Conservation (phyloP, 768 basidiomycete genomes). For the Lactarius trivialis region DNA sequence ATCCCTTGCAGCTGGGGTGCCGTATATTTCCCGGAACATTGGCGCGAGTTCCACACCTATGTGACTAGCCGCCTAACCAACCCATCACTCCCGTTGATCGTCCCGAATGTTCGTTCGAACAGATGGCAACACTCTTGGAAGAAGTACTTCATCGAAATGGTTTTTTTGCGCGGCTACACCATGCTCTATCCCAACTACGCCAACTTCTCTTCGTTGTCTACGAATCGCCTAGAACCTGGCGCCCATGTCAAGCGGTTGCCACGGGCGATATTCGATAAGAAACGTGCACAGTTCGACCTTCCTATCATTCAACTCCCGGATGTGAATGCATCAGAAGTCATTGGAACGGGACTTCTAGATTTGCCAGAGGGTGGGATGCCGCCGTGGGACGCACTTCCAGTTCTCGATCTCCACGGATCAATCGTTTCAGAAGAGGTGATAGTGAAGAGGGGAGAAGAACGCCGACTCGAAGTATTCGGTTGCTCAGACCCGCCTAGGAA, state of each 20-base stretch:
- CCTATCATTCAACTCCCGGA: conserved; percentile 56
- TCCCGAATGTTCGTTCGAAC: conserved; percentile 75
- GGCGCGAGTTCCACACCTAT: conserved; percentile 82
- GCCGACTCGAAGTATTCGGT: conserved; percentile 25
- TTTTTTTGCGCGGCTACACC: conserved; percentile 71
- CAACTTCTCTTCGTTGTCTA: conserved; percentile 68
- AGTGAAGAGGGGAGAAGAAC: conserved; percentile 29
- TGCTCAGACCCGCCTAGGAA: conserved; percentile 17
- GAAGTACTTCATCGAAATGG: conserved; percentile 82
- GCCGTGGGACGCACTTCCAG: conserved; percentile 48
- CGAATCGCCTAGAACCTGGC: conserved; percentile 85
- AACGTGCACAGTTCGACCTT: conserved; percentile 56
- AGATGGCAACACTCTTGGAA: conserved; percentile 82
- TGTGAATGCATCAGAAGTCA: conserved; percentile 23
- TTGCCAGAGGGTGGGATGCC: conserved; percentile 54
- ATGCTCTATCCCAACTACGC: conserved; percentile 88
- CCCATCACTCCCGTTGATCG: conserved; percentile 41
- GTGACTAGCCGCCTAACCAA: conserved; percentile 56
- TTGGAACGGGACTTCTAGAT: conserved; percentile 42
- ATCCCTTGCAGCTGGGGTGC: conserved; percentile 92
- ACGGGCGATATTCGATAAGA: conserved; percentile 41
- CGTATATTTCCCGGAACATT: conserved; percentile 82
- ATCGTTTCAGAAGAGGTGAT: conserved; percentile 34
- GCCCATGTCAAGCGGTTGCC: conserved; percentile 65
- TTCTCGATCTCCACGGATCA: conserved; percentile 48